Evolutionary conservation across 2,329 filamentous ascomycete species (phyloP).

Genomic region (Beauveria scarabaeidicola): DNA sequence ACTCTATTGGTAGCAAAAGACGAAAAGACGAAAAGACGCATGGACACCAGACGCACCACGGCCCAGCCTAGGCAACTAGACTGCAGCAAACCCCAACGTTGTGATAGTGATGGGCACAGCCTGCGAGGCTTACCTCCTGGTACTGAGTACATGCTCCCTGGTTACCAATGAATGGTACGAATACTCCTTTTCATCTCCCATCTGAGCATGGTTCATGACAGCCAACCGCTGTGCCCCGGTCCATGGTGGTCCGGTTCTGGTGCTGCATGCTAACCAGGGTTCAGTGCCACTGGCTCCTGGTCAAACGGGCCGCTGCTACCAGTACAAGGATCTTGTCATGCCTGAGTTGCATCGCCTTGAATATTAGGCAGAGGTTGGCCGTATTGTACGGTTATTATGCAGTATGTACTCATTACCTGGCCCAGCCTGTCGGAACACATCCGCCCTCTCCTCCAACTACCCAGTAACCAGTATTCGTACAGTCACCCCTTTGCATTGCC

Average conservation of each 20-base stretch:
- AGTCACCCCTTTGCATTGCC: background rate
- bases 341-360: background rate
- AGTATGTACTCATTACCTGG: background rate
- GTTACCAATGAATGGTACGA: background rate
- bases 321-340: constrained; percentile 8
- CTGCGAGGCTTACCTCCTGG: background rate
- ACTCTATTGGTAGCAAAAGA: too few relatives aligned
- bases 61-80: background rate
- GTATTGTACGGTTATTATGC: background rate
- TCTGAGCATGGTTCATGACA: background rate
- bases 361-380: too few relatives aligned
- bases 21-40: background rate
- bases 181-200: background rate
- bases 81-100: background rate
- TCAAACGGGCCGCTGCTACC: background rate
- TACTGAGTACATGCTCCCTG: background rate
- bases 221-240: background rate
- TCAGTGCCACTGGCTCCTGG: background rate
- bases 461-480: too few relatives aligned
- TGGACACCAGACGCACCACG: background rate
- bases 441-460: too few relatives aligned
- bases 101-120: background rate
- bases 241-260: background rate
- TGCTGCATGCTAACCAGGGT: background rate
- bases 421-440: constrained; percentile 8